Evolutionary conservation across 768 basidiomycete genomes (phyloP).

Genomic region (Amanita pallidorosea): DNA sequence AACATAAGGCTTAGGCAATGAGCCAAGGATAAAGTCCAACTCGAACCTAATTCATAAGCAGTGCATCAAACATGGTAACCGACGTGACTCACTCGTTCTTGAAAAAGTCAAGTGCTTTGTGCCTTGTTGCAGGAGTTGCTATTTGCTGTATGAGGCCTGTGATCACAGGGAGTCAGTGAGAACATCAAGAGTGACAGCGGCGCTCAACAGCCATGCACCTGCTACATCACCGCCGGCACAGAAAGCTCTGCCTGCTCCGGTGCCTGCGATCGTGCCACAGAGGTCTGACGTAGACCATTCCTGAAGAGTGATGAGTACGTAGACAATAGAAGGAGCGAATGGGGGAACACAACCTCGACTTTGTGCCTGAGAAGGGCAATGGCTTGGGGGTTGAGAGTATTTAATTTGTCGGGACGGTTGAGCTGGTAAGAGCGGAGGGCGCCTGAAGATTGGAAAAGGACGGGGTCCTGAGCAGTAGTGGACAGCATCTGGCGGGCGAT

Average conservation of each 20-base stretch:
- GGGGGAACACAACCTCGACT: conserved; percentile 46
- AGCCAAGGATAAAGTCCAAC: conserved; percentile 62
- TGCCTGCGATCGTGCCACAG: conserved; percentile 62
- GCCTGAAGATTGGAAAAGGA: conserved; percentile 61
- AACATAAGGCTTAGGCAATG: conserved; percentile 79
- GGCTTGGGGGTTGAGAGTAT: conserved; percentile 77
- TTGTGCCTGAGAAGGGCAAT: conserved; percentile 57
- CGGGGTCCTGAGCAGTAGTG: conserved; percentile 32
- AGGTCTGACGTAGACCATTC: conserved; percentile 54
- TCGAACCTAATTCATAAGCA: conserved; percentile 48
- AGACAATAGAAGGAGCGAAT: background rate
- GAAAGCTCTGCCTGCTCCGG: conserved; percentile 67
- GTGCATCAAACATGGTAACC: conserved; percentile 10
- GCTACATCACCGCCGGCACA: conserved; percentile 94
- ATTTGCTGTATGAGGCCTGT: conserved; percentile 22
- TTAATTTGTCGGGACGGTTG: conserved; percentile 72
- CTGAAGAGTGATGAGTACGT: background rate
- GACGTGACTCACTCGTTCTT: conserved; percentile 61
- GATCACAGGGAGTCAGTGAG: background rate
- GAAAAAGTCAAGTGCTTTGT: conserved; percentile 78
- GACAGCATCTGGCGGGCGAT: conserved; percentile 41
- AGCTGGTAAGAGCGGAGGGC: conserved; percentile 61
- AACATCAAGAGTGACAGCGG: background rate
- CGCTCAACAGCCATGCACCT: conserved; percentile 36
- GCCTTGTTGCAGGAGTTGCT: conserved; percentile 36